These are phyloP conservation scores for Astrocystis sublimbata DNA, from an alignment of 495 filamentous ascomycete genomes.

Conservation along the genomic window DNA sequence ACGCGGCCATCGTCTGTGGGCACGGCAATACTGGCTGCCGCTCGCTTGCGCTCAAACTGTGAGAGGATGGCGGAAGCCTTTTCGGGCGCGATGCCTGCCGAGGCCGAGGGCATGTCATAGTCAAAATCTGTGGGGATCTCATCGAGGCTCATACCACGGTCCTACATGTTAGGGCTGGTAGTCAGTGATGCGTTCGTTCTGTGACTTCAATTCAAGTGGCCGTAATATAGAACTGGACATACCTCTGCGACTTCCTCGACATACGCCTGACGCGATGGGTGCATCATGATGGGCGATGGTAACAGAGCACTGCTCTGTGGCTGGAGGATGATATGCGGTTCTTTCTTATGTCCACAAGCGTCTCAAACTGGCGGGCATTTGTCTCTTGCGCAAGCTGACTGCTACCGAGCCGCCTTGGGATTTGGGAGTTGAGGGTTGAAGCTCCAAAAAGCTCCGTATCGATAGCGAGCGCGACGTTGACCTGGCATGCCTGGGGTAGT, in stretches of 20 bases:
- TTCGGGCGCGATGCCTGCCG: constrained; percentile 78
- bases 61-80: constrained; percentile 84
- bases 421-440: constrained; percentile 10
- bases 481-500: background rate
- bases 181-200: constrained; percentile 29
- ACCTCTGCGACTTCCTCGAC: constrained; percentile 85
- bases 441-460: constrained; percentile 19
- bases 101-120: constrained; percentile 72
- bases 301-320: background rate
- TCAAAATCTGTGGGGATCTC: constrained; percentile 84
- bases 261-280: constrained; percentile 92
- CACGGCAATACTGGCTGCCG: constrained; percentile 87
- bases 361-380: background rate
- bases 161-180: constrained; percentile 39
- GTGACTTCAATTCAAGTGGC: constrained; percentile 18
- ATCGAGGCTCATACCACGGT: constrained; percentile 72
- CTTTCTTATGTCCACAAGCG: background rate
- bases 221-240: constrained; percentile 39
- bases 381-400: background rate
- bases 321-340: background rate
- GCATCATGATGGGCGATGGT: constrained; percentile 60
- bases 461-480: constrained; percentile 13
- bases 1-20: constrained; percentile 93
- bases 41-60: constrained; percentile 86
- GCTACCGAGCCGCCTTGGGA: too few relatives aligned